Evolutionary conservation across 768 basidiomycete genomes (phyloP).

Genomic region (Russula abietina): DNA sequence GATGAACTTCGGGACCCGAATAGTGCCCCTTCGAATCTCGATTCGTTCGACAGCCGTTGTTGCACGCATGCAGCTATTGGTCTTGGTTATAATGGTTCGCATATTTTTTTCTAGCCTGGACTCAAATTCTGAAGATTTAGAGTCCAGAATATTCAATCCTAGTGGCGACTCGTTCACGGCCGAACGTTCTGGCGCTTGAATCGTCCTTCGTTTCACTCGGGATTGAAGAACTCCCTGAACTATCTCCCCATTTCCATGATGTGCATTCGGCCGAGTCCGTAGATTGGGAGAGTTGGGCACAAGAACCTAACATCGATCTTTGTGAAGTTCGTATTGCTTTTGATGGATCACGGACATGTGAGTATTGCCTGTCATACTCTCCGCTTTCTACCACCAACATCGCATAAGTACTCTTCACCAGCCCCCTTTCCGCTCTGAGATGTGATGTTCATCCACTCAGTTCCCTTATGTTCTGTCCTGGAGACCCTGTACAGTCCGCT

Average conservation of each 20-base stretch:
- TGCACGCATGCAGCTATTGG: slow-evolving; percentile 24
- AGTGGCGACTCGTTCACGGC: slow-evolving; percentile 23
- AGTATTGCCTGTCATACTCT: background rate
- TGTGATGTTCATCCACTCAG: slow-evolving; percentile 16
- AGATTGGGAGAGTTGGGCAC: slow-evolving; percentile 25
- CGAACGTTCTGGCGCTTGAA: slow-evolving; percentile 6
- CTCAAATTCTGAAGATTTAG: slow-evolving; percentile 1
- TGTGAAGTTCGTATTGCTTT: slow-evolving; percentile 22
- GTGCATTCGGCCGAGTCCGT: slow-evolving; percentile 9
- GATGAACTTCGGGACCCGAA: slow-evolving; percentile 15
- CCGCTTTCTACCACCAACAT: background rate
- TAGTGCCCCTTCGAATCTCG: background rate
- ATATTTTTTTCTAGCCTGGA: background rate
- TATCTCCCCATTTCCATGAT: slow-evolving; percentile 12
- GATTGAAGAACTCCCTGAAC: slow-evolving; percentile 9
- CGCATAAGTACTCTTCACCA: slow-evolving; percentile 14
- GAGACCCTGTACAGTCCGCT: slow-evolving; percentile 2
- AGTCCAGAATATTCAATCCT: slow-evolving; percentile 20
- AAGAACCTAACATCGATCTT: slow-evolving; percentile 19
- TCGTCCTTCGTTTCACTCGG: slow-evolving; percentile 10
- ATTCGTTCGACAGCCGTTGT: slow-evolving; percentile 5
- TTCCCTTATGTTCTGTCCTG: slow-evolving; percentile 18
- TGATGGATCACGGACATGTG: slow-evolving; percentile 15
- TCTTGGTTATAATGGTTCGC: slow-evolving; percentile 22
- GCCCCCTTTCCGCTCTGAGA: slow-evolving; percentile 17